phyloP scores from a whole-genome alignment of 2,329 filamentous ascomycete species.

The Emericellopsis atlantica region DNA sequence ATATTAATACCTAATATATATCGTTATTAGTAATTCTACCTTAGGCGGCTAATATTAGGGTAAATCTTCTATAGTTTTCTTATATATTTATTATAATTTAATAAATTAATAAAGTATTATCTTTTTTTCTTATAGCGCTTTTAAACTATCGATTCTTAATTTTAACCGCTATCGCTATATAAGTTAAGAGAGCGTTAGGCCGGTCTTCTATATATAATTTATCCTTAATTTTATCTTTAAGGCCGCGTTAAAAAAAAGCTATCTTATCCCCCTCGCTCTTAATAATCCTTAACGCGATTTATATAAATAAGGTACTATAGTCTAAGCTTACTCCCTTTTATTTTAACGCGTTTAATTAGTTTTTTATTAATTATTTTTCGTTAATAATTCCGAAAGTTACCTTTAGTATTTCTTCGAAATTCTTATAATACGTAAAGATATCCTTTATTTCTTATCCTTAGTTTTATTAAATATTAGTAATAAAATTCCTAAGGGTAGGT shows the following conservation, averaged over 20 bases:
- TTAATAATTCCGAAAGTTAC: neutral
- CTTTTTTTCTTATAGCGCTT: neutral
- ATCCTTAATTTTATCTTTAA: conserved; percentile 1
- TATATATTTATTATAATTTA: neutral
- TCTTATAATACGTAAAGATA: conserved; percentile 1
- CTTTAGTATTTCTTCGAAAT: neutral
- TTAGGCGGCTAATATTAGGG: neutral
- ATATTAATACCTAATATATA: neutral
- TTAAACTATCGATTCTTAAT: conserved; percentile 1
- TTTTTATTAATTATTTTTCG: conserved; percentile 1
- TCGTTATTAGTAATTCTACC: too few species aligned
- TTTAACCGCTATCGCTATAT: neutral
- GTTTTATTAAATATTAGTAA: neutral
- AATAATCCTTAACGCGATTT: neutral
- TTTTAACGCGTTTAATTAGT: neutral
- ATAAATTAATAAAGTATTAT: neutral
- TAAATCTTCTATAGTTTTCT: neutral
- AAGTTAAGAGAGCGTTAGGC: neutral
- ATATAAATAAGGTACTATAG: neutral
- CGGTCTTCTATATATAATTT: conserved; percentile 1
- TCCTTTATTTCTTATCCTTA: neutral
- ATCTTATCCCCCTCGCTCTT: neutral
- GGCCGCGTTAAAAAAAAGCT: neutral
- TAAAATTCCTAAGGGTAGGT: neutral
- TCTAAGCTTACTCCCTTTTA: neutral